Base-by-base conservation (phyloP, 1,139 yeast genomes). In the Spathaspora sp. region DNA sequence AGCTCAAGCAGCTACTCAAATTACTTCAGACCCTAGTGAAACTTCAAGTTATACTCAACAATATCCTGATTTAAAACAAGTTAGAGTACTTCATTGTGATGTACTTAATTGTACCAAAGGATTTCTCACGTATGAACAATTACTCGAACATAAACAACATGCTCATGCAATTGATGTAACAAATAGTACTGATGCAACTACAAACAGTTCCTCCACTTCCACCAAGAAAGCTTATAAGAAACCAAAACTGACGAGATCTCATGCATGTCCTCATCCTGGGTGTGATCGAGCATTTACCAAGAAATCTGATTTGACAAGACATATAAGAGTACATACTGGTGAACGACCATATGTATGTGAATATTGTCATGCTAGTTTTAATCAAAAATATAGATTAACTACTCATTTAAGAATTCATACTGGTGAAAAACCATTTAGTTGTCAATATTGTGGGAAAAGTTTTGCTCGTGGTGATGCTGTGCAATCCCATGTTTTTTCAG, bases 381-480 rank as follows among this genome's bases (percentile, higher is more conserved):
- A 54, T 41, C 67, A 63, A 46, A 54, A 59, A 47, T 63, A 63
- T 50, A 47, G 67, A 25, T 52, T 63, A 36, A 62, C 66, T 9
- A 63, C 67, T 18, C 67, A 63, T 47, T 43, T 51, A 46, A 53
- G 67, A 42, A 53, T 54, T 36, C 67, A 63, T 48, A 57, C 66
- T 16, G 67, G 67, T 3, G 67, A 63, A 44, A 62, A 62, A 47
- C 67, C 67, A 23, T 61, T 61, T 43, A 43, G 37, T 34, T 63
- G 67, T 45, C 50, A 51, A 20, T 58, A 59, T 49, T 63, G 67
- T 43, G 60, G 54, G 9, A 61, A 60, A 44, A 43, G 51, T 9
- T 63, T 63, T 56, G 65, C 65, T 13, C 48, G 67, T 43, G 67
- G 67, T 36, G 67, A 62, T 53, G 65, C 66, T 2, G 61, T 59